phyloP scores from a whole-genome alignment of 306 rosid genomes.

The Cucumis melo region DNA sequence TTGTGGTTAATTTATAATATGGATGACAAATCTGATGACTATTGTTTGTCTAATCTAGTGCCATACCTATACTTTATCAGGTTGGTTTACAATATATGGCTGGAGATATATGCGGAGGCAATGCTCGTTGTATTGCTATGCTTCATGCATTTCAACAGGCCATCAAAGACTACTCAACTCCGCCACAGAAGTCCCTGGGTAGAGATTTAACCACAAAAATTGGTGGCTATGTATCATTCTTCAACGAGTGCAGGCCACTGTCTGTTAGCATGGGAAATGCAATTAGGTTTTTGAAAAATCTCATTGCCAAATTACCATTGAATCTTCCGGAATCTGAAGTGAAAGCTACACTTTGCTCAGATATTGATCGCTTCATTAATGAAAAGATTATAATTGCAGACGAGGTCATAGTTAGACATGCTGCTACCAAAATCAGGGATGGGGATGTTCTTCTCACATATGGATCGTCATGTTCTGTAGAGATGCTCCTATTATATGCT shows the following conservation, averaged over 20 bases:
- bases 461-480: conserved; percentile 64
- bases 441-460: conserved; percentile 82
- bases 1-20: not conserved
- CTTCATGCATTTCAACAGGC: conserved; percentile 71
- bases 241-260: conserved; percentile 73
- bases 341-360: conserved; percentile 51
- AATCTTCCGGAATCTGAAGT: conserved; percentile 57
- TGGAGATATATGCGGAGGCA: conserved; percentile 61
- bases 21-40: not conserved
- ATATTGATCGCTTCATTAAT: conserved; percentile 52
- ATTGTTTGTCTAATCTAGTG: not conserved
- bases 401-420: conserved; percentile 71
- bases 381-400: conserved; percentile 75
- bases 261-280: conserved; percentile 92
- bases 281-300: conserved; percentile 54
- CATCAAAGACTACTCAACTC: conserved; percentile 64
- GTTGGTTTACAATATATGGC: conserved; percentile 63
- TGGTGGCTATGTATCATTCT: conserved; percentile 58
- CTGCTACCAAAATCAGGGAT: conserved; percentile 53
- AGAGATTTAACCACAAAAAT: conserved; percentile 76
- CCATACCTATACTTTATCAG: conserved; percentile 27
- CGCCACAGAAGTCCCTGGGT: conserved; percentile 41
- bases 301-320: conserved; percentile 41
- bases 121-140: conserved; percentile 84
- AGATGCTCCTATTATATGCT: conserved; percentile 58